These are phyloP conservation scores for Triticum dicoccoides DNA, from an alignment of 176 grass and related monocot species.

Conservation along the genomic window DNA sequence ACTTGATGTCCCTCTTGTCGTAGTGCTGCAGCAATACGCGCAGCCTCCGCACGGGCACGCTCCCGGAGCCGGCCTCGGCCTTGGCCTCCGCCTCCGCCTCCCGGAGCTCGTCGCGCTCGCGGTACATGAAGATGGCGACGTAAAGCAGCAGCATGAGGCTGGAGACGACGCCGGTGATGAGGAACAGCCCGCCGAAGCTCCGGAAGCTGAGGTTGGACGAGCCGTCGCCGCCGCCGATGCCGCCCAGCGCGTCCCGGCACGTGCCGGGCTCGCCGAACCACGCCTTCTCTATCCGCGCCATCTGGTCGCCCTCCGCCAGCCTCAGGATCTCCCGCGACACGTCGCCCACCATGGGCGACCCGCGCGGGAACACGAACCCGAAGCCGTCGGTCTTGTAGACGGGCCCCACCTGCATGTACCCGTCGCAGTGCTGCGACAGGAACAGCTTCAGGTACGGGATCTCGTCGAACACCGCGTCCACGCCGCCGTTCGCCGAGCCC, in stretches of 20 bases:
- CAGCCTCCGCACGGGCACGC: conserved; percentile 20
- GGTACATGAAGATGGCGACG: conserved; percentile 47
- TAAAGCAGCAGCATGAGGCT: conserved; percentile 40
- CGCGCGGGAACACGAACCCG: conserved; percentile 22
- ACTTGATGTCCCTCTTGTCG: conserved; percentile 26
- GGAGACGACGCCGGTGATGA: conserved; percentile 49
- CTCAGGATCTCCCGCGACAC: conserved; percentile 55
- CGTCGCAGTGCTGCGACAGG: neutral
- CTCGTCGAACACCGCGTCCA: neutral
- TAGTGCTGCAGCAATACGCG: conserved; percentile 37
- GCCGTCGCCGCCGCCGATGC: neutral
- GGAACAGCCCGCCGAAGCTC: conserved; percentile 66
- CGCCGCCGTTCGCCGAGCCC: neutral
- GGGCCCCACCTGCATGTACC: neutral
- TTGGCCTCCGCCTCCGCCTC: neutral
- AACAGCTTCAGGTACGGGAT: neutral
- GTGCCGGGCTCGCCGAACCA: conserved; percentile 43
- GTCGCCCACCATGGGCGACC: conserved; percentile 44
- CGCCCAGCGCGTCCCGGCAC: neutral
- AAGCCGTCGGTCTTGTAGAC: neutral
- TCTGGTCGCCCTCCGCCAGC: conserved; percentile 45
- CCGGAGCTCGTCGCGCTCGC: conserved; percentile 42
- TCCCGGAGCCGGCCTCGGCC: neutral
- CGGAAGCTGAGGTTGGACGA: conserved; percentile 10
- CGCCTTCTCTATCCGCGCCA: conserved; percentile 43